Percentiles rank a stretch among this genome's conserved stretches.
phyloP scores from a whole-genome alignment of 164 flowering plant genomes.

The Liquidambar formosana region DNA sequence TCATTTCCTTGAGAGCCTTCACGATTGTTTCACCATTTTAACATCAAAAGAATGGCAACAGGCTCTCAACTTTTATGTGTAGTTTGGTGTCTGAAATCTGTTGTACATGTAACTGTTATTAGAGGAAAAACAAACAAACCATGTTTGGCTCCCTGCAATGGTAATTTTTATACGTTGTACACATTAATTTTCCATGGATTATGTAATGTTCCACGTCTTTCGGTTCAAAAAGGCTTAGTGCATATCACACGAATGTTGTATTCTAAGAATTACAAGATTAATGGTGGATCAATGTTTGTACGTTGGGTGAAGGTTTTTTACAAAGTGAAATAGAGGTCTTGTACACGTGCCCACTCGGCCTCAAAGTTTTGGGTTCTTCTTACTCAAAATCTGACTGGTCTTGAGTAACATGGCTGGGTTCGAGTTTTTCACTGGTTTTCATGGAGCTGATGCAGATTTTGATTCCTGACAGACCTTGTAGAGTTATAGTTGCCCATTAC shows the following conservation, averaged over 20 bases:
- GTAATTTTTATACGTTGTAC: neutral
- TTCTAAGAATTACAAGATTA: neutral
- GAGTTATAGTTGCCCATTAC: neutral
- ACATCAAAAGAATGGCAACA: neutral
- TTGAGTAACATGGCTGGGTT: too few relatives aligned
- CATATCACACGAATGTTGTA: neutral
- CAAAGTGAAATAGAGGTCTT: too few relatives aligned
- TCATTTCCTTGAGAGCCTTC: neutral
- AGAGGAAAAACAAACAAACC: neutral
- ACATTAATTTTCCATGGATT: neutral
- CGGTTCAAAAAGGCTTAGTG: neutral
- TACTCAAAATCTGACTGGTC: too few relatives aligned
- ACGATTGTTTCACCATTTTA: slow-evolving; percentile 1
- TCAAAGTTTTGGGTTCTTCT: too few relatives aligned
- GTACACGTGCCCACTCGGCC: too few relatives aligned
- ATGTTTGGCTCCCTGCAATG: neutral
- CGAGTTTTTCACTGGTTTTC: too few relatives aligned
- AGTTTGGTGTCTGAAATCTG: neutral
- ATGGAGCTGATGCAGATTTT: too few relatives aligned
- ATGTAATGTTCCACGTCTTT: neutral
- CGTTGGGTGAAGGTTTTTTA: too few relatives aligned
- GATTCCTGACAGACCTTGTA: neutral
- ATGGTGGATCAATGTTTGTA: neutral
- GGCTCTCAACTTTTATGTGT: too few relatives aligned
- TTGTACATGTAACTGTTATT: slow-evolving; percentile 15